These are phyloP conservation scores for Medicago arabica DNA, from an alignment of 306 rosid genomes.

Conservation along the genomic window DNA sequence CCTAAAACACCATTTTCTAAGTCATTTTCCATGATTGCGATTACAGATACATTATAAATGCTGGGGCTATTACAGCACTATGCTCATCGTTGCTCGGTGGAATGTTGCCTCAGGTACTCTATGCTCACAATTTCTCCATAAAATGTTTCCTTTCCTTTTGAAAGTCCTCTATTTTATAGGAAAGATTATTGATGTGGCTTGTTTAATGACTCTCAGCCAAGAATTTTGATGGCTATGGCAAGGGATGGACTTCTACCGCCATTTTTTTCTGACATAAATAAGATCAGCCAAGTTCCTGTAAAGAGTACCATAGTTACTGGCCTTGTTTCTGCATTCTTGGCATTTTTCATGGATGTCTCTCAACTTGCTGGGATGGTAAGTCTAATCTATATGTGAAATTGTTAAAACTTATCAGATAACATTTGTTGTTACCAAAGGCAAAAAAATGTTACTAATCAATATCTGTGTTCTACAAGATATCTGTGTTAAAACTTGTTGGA, in stretches of 20 bases:
- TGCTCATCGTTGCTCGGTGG: slow-evolving; percentile 87
- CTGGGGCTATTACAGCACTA: slow-evolving; percentile 87
- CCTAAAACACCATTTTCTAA: too few relatives aligned
- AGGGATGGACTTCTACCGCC: slow-evolving; percentile 60
- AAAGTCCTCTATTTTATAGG: too few relatives aligned
- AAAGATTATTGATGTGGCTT: not conserved
- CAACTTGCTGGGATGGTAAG: slow-evolving; percentile 93
- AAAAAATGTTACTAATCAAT: too few relatives aligned
- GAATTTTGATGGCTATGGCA: slow-evolving; percentile 61
- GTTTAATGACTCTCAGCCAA: slow-evolving; percentile 47
- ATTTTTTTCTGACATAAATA: slow-evolving; percentile 50
- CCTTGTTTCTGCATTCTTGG: slow-evolving; percentile 68
- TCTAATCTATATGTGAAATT: slow-evolving; percentile 16
- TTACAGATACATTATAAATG: slow-evolving; percentile 75
- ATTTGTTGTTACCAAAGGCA: too few relatives aligned
- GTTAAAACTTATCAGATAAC: not conserved
- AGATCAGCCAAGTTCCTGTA: slow-evolving; percentile 50
- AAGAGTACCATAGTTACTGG: slow-evolving; percentile 72
- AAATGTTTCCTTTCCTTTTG: too few relatives aligned
- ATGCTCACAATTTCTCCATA: too few relatives aligned
- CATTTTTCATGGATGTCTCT: slow-evolving; percentile 86
- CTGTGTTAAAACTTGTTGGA: too few relatives aligned
- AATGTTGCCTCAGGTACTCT: slow-evolving; percentile 78
- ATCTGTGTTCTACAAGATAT: too few relatives aligned
- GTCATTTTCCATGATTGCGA: slow-evolving; percentile 38